These are phyloP conservation scores for Aspergillus floridensis DNA, from an alignment of 2,329 filamentous ascomycete species.

Conservation along the genomic window DNA sequence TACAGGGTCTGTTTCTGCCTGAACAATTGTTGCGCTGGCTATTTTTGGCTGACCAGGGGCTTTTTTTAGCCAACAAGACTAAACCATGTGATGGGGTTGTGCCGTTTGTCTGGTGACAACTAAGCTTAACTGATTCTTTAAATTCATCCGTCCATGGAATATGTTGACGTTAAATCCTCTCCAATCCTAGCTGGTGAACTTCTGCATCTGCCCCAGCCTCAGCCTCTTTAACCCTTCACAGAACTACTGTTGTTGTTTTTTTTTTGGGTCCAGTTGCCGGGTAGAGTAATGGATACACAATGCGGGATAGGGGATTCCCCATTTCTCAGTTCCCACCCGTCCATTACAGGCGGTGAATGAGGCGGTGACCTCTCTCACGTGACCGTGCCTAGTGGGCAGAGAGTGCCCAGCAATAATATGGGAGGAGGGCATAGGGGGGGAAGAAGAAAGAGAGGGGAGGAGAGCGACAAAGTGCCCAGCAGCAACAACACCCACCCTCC, in stretches of 20 bases:
- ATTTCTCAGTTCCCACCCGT: not conserved
- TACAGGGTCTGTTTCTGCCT: conserved; percentile 9
- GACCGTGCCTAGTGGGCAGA: conserved; percentile 20
- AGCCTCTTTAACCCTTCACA: not conserved
- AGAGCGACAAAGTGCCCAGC: conserved; percentile 30
- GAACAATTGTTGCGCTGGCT: not conserved
- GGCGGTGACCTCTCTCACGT: conserved; percentile 21
- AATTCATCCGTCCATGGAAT: not conserved
- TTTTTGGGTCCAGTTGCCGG: not conserved
- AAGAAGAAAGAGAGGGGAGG: conserved; percentile 29
- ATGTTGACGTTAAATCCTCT: not conserved
- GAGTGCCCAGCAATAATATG: conserved; percentile 16
- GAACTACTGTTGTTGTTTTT: not conserved
- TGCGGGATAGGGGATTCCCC: not conserved
- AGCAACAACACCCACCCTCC: conserved; percentile 23
- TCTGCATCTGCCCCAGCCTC: not conserved
- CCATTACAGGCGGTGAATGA: conserved; percentile 16
- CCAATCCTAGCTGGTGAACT: not conserved
- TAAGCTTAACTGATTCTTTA: not conserved
- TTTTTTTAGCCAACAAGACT: not conserved
- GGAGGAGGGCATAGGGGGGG: conserved; percentile 14
- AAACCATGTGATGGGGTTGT: not conserved
- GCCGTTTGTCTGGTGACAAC: not conserved
- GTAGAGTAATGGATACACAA: not conserved
- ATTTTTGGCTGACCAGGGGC: not conserved